Conservation (phyloP, 371 early-diverging fungal species). For the Mucor sp. region DNA sequence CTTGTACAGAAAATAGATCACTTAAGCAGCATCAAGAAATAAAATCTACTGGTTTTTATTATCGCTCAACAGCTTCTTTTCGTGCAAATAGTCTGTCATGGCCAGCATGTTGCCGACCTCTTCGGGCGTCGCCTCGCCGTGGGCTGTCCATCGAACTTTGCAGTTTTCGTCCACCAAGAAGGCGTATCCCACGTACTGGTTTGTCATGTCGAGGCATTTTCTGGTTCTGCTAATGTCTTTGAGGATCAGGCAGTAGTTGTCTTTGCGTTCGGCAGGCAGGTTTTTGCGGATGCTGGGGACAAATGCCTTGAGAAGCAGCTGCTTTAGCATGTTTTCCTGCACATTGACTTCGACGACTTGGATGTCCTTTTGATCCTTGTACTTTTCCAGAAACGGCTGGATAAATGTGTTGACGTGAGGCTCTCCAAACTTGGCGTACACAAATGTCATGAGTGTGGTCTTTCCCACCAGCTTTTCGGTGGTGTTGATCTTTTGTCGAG, state of each 20-base stretch:
- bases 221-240: conserved; percentile 62
- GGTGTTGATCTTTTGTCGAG: conserved; percentile 56
- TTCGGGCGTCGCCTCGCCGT: conserved; percentile 69
- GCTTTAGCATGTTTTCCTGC: conserved; percentile 68
- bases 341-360: conserved; percentile 56
- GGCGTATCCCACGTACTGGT: conserved; percentile 79
- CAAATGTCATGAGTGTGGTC: conserved; percentile 67
- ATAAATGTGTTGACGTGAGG: conserved; percentile 60
- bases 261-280: conserved; percentile 59
- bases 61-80: conserved; percentile 20
- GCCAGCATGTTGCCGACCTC: conserved; percentile 66
- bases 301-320: conserved; percentile 61
- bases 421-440: conserved; percentile 77
- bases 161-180: conserved; percentile 76
- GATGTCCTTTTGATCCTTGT: conserved; percentile 27
- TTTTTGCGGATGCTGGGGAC: conserved; percentile 64
- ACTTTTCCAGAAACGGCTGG: conserved; percentile 55
- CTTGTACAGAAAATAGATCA: conserved; percentile 58
- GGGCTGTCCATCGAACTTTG: conserved; percentile 85
- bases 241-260: conserved; percentile 62
- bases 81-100: conserved; percentile 47
- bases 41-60: conserved; percentile 8
- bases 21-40: conserved; percentile 18
- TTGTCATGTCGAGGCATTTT: conserved; percentile 68
- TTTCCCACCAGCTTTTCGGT: conserved; percentile 57